A percentile compares a stretch with the other conserved stretches of the same genome.
Evolutionary conservation across 768 basidiomycete genomes (phyloP).

Genomic region (Trametes cingulata): DNA sequence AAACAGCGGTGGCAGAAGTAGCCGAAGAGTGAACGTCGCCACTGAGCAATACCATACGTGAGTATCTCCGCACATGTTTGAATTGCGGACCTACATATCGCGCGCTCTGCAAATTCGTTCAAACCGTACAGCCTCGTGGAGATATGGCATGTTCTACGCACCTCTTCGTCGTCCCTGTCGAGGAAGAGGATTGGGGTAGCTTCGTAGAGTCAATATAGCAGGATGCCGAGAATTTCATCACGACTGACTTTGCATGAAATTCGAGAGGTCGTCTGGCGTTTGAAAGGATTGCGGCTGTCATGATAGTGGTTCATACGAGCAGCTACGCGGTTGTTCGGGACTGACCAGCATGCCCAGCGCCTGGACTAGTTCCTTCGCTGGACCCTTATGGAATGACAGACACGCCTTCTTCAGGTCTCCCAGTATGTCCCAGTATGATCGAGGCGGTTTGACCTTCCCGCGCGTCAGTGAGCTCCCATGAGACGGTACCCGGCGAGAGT

Average conservation of each 20-base stretch:
- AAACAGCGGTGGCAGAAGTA: conserved; percentile 79
- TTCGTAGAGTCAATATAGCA: not conserved
- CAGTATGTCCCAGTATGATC: conserved; percentile 40
- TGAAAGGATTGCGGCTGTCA: conserved; percentile 3
- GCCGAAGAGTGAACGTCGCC: conserved; percentile 76
- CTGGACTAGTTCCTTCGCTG: not conserved
- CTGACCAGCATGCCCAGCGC: conserved; percentile 20
- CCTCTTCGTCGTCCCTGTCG: conserved; percentile 60
- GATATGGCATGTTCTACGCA: conserved; percentile 25
- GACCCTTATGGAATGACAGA: not conserved
- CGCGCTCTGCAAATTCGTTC: not conserved
- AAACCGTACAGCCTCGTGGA: not conserved
- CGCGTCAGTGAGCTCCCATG: not conserved
- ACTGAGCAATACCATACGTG: conserved; percentile 38
- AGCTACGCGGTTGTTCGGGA: too few species aligned
- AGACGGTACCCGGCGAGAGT: not conserved
- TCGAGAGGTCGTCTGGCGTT: conserved; percentile 18
- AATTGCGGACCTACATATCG: conserved; percentile 14
- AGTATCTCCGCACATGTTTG: not conserved
- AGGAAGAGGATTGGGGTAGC: conserved; percentile 24
- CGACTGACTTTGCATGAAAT: conserved; percentile 24
- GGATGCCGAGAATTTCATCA: not conserved
- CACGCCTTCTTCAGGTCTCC: conserved; percentile 14
- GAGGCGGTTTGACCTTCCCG: conserved; percentile 62
- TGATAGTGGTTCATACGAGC: too few species aligned